Evolutionary conservation across 495 filamentous ascomycete species (phyloP).

Genomic region (Aspergillus campestris): DNA sequence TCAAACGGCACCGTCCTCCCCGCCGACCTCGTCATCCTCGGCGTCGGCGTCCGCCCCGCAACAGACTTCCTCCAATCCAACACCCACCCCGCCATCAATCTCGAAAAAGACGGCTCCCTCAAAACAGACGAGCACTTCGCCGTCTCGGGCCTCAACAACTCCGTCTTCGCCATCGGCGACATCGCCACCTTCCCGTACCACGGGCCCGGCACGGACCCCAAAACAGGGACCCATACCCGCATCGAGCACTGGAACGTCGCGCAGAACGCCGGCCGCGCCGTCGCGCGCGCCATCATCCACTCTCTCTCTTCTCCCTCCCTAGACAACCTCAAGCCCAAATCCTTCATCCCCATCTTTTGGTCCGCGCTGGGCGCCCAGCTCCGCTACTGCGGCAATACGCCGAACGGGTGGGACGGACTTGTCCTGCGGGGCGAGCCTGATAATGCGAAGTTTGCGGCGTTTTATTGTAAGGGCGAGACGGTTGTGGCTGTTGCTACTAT

Average conservation of each 20-base stretch:
- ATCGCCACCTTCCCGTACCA: conserved; percentile 94
- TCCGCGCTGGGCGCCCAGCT: conserved; percentile 82
- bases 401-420: conserved; percentile 74
- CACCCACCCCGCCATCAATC: conserved; percentile 38
- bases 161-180: conserved; percentile 91
- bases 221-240: conserved; percentile 43
- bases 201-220: conserved; percentile 63
- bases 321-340: conserved; percentile 46
- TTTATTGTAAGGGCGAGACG: conserved; percentile 76
- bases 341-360: conserved; percentile 94
- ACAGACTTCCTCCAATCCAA: conserved; percentile 80
- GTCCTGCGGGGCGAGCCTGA: conserved; percentile 68
- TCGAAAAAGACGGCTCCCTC: conserved; percentile 76
- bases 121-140: conserved; percentile 68
- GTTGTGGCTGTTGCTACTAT: conserved; percentile 91
- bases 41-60: conserved; percentile 79
- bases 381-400: conserved; percentile 83
- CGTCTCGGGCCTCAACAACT: conserved; percentile 55
- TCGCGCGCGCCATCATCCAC: conserved; percentile 63
- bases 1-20: conserved; percentile 78
- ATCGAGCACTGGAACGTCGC: conserved; percentile 99
- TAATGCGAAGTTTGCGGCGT: conserved; percentile 79
- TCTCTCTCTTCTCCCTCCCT: conserved; percentile 15
- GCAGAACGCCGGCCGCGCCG: conserved; percentile 78
- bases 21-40: conserved; percentile 85